Conservation (phyloP, 1,284 basidiomycete genomes). For the Pisolithus thermaeus region DNA sequence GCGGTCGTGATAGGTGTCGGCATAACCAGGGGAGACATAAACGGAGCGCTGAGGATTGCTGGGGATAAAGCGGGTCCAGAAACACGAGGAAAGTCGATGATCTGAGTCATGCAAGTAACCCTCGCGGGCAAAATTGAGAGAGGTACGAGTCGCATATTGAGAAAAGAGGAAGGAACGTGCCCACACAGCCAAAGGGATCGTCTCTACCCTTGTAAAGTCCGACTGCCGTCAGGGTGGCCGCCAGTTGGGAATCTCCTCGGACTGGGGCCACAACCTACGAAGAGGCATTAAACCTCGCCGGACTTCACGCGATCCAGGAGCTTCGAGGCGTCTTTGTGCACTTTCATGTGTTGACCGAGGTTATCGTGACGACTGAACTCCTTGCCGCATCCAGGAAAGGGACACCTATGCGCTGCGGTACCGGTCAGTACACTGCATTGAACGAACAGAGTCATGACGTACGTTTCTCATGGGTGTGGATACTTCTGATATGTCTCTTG, state of each 20-base stretch:
- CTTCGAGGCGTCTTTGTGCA: conserved; percentile 42
- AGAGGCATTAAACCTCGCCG: conserved; percentile 18
- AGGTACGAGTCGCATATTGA: conserved; percentile 15
- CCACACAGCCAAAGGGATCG: no score
- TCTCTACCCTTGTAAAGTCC: conserved; percentile 14
- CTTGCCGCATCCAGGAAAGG: conserved; percentile 71
- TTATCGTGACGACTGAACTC: conserved; percentile 85
- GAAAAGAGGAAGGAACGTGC: conserved; percentile 19
- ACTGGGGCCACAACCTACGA: conserved; percentile 3
- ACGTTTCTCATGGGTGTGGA: conserved; percentile 69
- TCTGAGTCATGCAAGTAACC: conserved; percentile 22
- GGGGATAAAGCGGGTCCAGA: conserved; percentile 11
- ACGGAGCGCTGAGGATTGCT: conserved; percentile 8
- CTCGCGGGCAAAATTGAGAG: conserved; percentile 15
- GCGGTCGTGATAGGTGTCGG: conserved; percentile 9
- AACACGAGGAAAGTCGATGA: conserved; percentile 8
- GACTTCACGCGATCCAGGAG: conserved; percentile 22
- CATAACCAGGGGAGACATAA: conserved; percentile 15
- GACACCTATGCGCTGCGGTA: conserved; percentile 65
- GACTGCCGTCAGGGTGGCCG: conserved; percentile 19
- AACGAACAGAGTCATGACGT: conserved; percentile 19
- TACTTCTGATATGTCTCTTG: conserved; percentile 58
- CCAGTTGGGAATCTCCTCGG: conserved; percentile 20
- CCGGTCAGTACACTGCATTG: conserved; percentile 9
- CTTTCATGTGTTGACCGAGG: conserved; percentile 72